Base-by-base conservation (phyloP, 1,139 yeast genomes). In the Geotrichum klebahnii region DNA sequence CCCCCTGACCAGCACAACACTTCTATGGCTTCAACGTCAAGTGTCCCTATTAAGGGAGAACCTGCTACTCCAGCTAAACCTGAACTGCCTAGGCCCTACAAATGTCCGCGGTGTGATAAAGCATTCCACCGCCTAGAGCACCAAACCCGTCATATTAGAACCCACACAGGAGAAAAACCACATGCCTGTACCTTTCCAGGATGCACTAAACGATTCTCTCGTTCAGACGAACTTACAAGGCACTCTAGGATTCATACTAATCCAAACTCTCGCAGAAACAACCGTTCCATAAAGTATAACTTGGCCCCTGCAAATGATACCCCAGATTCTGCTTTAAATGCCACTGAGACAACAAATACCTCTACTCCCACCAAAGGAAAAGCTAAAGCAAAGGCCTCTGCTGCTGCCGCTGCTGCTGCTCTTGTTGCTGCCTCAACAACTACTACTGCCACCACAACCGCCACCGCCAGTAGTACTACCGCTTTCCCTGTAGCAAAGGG, bases 111-210 rank as follows among this genome's bases (percentile, higher is more conserved):
- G 64, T 90, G 97, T 68, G 84, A 83, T 50, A 87, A 90, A 71
- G 95, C 96, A 1, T 90, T 90, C 66, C 95, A 88, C 64, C 75
- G 97, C 46, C 71, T 89, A 45, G 97, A 90, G 67, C 97, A 90
- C 67, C 96, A 88, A 65, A 89, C 96, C 16, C 79, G 97, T 61
- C 97, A 90, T 65, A 85, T 90, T 48, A 74, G 97, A 55, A 90
- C 97, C 5, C 97, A 90, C 65, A 90, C 97, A 0, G 97, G 97
- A 32, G 97, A 89, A 64, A 86, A 88, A 65, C 96, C 97, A 20
- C 96, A 89, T 63, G 81, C 80, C 43, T 90, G 97, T 67, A 77
- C 84, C 5, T 88, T 79, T 61, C 95, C 95, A 0, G 95, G 95
- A 1, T 90, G 97, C 67, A 72, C 78, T 53, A 90, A 90, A 68